These are phyloP conservation scores for Starmera amethionina DNA, from an alignment of 805 yeast species.

Conservation along the genomic window DNA sequence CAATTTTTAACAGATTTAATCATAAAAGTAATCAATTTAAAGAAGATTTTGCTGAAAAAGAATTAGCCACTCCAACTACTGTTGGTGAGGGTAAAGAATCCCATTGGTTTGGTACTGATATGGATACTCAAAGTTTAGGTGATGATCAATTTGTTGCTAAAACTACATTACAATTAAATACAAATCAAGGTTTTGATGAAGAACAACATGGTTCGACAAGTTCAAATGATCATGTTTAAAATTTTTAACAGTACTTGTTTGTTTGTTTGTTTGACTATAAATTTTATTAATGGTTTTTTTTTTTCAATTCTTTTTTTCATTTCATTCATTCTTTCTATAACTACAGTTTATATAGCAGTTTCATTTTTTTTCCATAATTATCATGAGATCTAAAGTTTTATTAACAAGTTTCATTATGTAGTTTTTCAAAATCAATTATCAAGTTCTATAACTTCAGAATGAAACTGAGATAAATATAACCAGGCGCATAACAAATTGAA, in stretches of 20 bases:
- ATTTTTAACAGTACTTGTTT: too few relatives aligned
- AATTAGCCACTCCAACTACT: conserved; percentile 23
- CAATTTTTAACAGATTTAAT: not conserved
- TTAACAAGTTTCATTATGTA: too few relatives aligned
- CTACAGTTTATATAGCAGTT: too few relatives aligned
- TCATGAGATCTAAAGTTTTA: too few relatives aligned
- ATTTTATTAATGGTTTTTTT: too few relatives aligned
- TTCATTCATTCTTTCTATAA: too few relatives aligned
- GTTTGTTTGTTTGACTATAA: too few relatives aligned
- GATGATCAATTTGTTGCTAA: conserved; percentile 10
- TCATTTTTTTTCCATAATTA: too few relatives aligned
- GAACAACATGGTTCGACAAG: too few relatives aligned
- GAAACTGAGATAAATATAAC: conserved; percentile 24
- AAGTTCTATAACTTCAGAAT: conserved; percentile 3
- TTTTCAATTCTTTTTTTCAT: too few relatives aligned
- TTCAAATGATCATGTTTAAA: too few relatives aligned
- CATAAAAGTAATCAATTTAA: not conserved
- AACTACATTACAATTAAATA: conserved; percentile 13
- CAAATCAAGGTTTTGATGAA: not conserved
- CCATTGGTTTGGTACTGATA: conserved; percentile 20
- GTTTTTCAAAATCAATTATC: not conserved
- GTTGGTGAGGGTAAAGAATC: conserved; percentile 24
- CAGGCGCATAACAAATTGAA: conserved; percentile 56
- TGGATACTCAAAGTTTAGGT: conserved; percentile 8
- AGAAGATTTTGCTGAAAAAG: conserved; percentile 7